Base-by-base conservation (phyloP, 768 basidiomycete species). In the Lactarius psammicola region DNA sequence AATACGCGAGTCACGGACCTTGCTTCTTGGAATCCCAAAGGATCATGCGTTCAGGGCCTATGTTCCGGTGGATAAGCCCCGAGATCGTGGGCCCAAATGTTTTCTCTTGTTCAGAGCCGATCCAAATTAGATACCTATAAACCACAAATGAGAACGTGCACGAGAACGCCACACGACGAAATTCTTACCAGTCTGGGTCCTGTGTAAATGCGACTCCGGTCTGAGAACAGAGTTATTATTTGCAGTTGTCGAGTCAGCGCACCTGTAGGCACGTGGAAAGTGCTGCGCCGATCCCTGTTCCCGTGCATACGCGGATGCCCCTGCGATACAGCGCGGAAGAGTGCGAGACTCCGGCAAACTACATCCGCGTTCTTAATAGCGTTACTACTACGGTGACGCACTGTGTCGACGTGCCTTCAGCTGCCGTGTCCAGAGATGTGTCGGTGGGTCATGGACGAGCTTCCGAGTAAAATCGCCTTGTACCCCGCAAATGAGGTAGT, bases 81-180 rank as follows among this genome's bases (percentile, higher is more conserved):
- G 83, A 84, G 67, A 92, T 89, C 23, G 89, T 92, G 28, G 88
- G 86, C 3, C 91, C 91, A 70, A 93, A 92, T 2, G 90, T 91
- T 77, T 87, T 90, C 75, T 89, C 89, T 75, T 92, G 89, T 72
- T 92, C 89, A 63, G 88, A 89, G 60, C 88, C 88, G 85, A 90
- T 89, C 89, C 89, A 91, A 69, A 91, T 90, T 65, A 90, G 81
- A 74, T 84, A 90, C 88, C 88, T 89, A 68, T 46, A 17, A 23
- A 18, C 23, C n/a, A n/a, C 23, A 5, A 5, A 49, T 49, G 36
- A 49, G 53, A 28, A 8, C 8, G 31, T 8, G 18, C 28, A 56
- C 13, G 44, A 51, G 66, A 36, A 57, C 42, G 49, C 60, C 63
- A 63, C 36, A 33, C n/a, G 30, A n/a, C n/a, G 17, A 56, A 38